These are phyloP conservation scores for Graphium sp. DNA, from an alignment of 2,329 filamentous ascomycete species.

Conservation along the genomic window DNA sequence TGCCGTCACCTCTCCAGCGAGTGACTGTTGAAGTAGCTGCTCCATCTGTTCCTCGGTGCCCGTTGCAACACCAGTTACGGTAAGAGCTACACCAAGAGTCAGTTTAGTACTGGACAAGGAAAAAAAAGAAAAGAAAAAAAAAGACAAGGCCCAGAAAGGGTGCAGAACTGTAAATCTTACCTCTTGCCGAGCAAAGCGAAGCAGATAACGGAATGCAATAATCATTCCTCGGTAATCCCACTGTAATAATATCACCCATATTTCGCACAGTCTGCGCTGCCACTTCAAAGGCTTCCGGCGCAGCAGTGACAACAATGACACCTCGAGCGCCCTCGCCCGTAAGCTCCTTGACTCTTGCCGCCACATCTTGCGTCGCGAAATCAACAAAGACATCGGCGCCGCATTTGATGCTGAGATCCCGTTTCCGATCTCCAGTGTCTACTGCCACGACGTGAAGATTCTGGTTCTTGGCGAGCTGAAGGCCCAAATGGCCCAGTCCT, in stretches of 20 bases:
- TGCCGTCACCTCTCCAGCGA: slow-evolving; percentile 3
- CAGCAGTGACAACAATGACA: slow-evolving; percentile 10
- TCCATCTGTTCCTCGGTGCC: slow-evolving; percentile 7
- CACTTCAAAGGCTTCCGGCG: slow-evolving; percentile 10
- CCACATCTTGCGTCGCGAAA: slow-evolving; percentile 9
- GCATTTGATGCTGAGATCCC: slow-evolving; percentile 8
- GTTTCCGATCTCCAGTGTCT: slow-evolving; percentile 10
- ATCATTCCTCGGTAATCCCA: slow-evolving; percentile 12
- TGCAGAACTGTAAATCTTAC: no score
- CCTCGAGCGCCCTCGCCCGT: slow-evolving; percentile 12
- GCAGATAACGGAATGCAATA: slow-evolving; percentile 11
- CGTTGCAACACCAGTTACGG: slow-evolving; percentile 5
- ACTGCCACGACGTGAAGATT: slow-evolving; percentile 12
- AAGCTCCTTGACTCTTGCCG: slow-evolving; percentile 8
- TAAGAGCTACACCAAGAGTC: slow-evolving; percentile 3
- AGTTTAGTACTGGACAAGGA: no score
- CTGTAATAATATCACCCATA: slow-evolving; percentile 10
- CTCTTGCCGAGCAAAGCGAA: slow-evolving; percentile 9
- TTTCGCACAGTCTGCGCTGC: slow-evolving; percentile 10
- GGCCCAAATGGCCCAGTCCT: slow-evolving; percentile 15
- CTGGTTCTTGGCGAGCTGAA: slow-evolving; percentile 12
- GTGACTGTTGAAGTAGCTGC: slow-evolving; percentile 4
- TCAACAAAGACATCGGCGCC: slow-evolving; percentile 13
- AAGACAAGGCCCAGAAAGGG: no score
- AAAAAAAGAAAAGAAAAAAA: neutral